phyloP scores from a whole-genome alignment of 2,329 filamentous ascomycete genomes.

The Simplicillium sp. region DNA sequence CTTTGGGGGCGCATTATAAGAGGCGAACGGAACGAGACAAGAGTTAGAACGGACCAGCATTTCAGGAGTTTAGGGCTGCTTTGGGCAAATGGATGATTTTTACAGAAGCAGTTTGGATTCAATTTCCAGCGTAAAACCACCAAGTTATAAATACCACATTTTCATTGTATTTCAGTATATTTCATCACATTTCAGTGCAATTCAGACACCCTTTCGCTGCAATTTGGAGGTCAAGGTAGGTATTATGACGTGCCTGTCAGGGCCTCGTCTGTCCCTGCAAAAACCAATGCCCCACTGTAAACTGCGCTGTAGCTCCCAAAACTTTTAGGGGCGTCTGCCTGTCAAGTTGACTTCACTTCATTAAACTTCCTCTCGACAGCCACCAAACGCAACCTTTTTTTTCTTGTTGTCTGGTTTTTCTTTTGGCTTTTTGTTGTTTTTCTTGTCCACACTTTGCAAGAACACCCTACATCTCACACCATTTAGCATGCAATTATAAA shows the following conservation, averaged over 20 bases:
- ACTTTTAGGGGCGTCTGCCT: too few relatives aligned
- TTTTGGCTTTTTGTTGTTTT: not conserved
- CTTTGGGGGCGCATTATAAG: conserved; percentile 26
- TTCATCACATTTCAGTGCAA: too few relatives aligned
- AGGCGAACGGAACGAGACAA: not conserved
- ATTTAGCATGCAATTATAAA: too few relatives aligned
- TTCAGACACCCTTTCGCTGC: too few relatives aligned
- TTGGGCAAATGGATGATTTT: conserved; percentile 1
- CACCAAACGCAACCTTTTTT: not conserved
- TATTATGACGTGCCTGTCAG: too few relatives aligned
- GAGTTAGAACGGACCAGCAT: not conserved
- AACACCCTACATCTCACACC: conserved; percentile 1
- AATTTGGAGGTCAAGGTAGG: too few relatives aligned
- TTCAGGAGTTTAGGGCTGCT: not conserved
- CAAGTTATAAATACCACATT: not conserved
- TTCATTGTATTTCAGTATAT: not conserved
- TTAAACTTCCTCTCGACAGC: too few relatives aligned
- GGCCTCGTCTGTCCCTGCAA: too few relatives aligned
- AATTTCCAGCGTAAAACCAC: too few relatives aligned
- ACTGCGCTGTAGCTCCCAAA: too few relatives aligned
- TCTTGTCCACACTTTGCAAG: not conserved
- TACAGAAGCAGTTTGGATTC: not conserved
- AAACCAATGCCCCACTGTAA: too few relatives aligned
- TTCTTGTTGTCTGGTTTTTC: not conserved
- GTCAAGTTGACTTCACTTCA: too few relatives aligned